Percentiles rank a stretch among this genome's conserved stretches.
These are phyloP conservation scores for Aspergillus taichungensis DNA, from an alignment of 495 filamentous ascomycete genomes.

Conservation along the genomic window DNA sequence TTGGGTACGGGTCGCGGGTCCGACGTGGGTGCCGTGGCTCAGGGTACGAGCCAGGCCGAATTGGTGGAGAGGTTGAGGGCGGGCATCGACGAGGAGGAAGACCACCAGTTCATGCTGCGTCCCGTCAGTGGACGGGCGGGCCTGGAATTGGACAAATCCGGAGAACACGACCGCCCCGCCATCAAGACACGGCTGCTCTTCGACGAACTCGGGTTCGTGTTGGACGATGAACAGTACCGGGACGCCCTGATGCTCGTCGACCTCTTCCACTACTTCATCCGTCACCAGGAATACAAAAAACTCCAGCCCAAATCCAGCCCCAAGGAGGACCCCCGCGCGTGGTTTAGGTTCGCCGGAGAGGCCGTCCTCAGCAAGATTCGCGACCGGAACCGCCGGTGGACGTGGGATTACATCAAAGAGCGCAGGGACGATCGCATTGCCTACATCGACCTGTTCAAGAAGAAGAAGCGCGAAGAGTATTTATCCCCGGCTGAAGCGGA, in stretches of 20 bases:
- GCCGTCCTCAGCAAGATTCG: constrained; percentile 90
- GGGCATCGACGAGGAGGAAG: constrained; percentile 64
- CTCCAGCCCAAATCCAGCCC: constrained; percentile 76
- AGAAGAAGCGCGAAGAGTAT: constrained; percentile 70
- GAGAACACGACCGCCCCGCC: constrained; percentile 67
- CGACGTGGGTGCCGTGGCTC: constrained; percentile 52
- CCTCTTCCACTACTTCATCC: constrained; percentile 95
- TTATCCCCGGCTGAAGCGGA: constrained; percentile 58
- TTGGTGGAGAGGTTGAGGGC: constrained; percentile 65
- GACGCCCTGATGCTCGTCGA: constrained; percentile 97
- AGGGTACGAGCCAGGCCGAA: constrained; percentile 59
- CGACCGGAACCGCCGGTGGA: constrained; percentile 80
- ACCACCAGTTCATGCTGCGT: constrained; percentile 90
- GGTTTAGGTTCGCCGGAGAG: constrained; percentile 82
- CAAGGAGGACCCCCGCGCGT: constrained; percentile 85
- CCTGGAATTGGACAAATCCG: constrained; percentile 87
- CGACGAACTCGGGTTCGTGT: constrained; percentile 88
- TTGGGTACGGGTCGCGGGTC: constrained; percentile 63
- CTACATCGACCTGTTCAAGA: constrained; percentile 94
- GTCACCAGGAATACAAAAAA: constrained; percentile 95
- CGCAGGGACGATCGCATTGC: constrained; percentile 79
- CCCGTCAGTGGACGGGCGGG: constrained; percentile 89
- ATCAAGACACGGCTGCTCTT: constrained; percentile 88
- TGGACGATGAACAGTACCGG: constrained; percentile 94
- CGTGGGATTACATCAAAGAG: constrained; percentile 90